Conservation (phyloP, 2,329 filamentous ascomycete genomes). For the Aspergillus sergii region DNA sequence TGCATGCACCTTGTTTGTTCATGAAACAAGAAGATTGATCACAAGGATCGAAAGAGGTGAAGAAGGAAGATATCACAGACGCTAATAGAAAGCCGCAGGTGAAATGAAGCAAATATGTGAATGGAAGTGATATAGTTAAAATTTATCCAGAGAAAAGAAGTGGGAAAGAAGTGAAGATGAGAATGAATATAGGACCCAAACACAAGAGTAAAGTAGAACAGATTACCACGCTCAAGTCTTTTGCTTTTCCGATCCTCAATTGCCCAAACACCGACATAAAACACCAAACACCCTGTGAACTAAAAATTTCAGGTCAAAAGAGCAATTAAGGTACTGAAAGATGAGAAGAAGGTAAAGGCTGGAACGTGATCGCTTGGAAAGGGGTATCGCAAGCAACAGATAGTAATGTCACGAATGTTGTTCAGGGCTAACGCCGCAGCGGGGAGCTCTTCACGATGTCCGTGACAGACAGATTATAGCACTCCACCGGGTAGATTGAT, state of each 20-base stretch:
- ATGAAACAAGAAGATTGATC: not conserved
- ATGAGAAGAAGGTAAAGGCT: not conserved
- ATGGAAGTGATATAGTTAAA: conserved; percentile 5
- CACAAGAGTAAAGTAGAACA: not conserved
- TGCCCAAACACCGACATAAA: conserved; percentile 1
- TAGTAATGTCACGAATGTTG: not conserved
- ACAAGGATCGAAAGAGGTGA: not conserved
- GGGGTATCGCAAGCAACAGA: conserved; percentile 8
- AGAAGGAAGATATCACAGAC: not conserved
- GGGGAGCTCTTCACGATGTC: not conserved
- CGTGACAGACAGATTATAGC: conserved; percentile 22
- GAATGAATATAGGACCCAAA: not conserved
- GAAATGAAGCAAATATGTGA: not conserved
- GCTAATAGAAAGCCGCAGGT: not conserved
- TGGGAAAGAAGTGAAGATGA: not conserved
- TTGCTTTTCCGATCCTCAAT: conserved; percentile 4
- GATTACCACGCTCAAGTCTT: conserved; percentile 3
- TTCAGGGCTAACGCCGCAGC: not conserved
- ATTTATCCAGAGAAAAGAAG: conserved; percentile 1
- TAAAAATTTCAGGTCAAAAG: not conserved
- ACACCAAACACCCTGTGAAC: conserved; percentile 7
- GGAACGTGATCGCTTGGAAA: conserved; percentile 3
- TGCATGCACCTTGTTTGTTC: not conserved
- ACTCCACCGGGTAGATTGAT: conserved; percentile 38
- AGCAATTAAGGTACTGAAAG: not conserved